A percentile compares a stretch with the other conserved stretches of the same genome.
These are phyloP conservation scores for Neurospora terricola DNA, from an alignment of 495 filamentous ascomycete species.

Conservation along the genomic window DNA sequence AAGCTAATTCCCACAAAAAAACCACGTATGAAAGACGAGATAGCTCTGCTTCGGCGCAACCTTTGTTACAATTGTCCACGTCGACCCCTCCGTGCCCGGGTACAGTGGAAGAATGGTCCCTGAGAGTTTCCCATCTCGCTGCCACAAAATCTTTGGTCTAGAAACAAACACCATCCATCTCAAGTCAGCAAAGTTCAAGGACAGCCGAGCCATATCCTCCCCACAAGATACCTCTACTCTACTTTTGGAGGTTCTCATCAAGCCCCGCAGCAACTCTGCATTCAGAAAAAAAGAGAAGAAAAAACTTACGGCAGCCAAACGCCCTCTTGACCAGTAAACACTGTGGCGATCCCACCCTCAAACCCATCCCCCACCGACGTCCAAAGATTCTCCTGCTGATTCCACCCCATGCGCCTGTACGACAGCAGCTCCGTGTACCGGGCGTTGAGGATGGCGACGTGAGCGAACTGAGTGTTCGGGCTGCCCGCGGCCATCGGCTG, in stretches of 20 bases:
- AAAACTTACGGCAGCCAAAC: neutral
- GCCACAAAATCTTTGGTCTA: neutral
- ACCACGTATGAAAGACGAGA: neutral
- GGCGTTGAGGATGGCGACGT: neutral
- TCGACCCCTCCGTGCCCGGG: neutral
- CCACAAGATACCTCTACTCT: neutral
- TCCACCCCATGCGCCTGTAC: neutral
- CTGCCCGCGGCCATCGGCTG: neutral
- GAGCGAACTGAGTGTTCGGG: neutral
- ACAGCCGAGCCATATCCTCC: neutral
- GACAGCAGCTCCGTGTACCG: neutral
- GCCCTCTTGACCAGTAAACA: neutral
- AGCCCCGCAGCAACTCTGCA: neutral
- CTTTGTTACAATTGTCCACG: neutral
- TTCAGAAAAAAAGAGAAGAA: neutral
- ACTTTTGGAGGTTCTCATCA: neutral
- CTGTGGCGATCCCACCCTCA: neutral
- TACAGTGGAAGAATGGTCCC: neutral
- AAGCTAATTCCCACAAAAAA: neutral
- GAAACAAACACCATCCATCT: neutral
- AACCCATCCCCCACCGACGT: neutral
- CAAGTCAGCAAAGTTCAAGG: neutral
- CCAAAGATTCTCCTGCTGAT: neutral
- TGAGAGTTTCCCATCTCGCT: neutral
- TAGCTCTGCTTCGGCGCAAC: neutral